Percentiles rank a stretch among this genome's conserved stretches.
Evolutionary conservation across 345 rosid genomes (phyloP).

Genomic region (Jatropha curcas): DNA sequence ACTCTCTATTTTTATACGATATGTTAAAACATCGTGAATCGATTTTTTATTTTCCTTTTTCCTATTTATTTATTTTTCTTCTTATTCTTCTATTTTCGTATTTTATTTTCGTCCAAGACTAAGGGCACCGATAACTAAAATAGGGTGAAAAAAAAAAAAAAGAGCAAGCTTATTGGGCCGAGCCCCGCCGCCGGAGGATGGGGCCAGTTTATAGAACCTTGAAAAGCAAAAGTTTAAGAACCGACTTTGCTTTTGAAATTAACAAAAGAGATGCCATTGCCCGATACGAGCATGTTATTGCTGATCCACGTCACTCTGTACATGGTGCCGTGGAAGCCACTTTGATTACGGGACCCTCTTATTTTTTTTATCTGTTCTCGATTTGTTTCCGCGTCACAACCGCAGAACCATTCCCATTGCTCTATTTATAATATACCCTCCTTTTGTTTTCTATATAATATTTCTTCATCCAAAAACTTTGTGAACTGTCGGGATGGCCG

Average conservation of each 20-base stretch:
- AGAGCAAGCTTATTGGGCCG: conserved; percentile 2
- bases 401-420: conserved; percentile 82
- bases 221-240: conserved; percentile 8
- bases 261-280: conserved; percentile 17
- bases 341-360: conserved; percentile 14
- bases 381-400: conserved; percentile 10
- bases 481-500: too few relatives aligned
- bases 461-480: too few relatives aligned
- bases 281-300: not conserved
- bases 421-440: too few relatives aligned
- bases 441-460: too few relatives aligned
- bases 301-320: conserved; percentile 27
- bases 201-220: conserved; percentile 11
- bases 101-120: too few relatives aligned
- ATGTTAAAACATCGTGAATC: too few relatives aligned
- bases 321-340: conserved; percentile 32
- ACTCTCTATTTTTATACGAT: too few relatives aligned
- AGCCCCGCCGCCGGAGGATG: not conserved
- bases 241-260: conserved; percentile 30
- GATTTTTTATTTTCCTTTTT: too few relatives aligned
- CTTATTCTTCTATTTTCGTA: too few relatives aligned
- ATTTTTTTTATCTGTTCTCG: not conserved
- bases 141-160: too few relatives aligned
- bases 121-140: too few relatives aligned
- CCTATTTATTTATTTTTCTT: too few relatives aligned